Conservation (phyloP, 352 stramenopile genomes). For the Blastocystis sp. region DNA sequence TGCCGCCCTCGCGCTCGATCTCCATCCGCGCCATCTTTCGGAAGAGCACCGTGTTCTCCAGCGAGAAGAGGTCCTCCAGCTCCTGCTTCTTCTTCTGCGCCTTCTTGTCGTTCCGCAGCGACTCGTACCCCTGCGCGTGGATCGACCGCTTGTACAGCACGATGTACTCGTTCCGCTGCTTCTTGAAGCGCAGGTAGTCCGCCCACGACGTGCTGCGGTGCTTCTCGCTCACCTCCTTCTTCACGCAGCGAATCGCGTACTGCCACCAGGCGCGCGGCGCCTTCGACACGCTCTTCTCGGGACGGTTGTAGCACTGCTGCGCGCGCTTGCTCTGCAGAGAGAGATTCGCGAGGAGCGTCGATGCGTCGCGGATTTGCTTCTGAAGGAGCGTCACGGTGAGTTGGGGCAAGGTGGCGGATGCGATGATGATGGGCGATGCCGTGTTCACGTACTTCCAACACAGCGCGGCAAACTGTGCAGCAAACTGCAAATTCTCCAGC, state of each 20-base stretch:
- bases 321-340: slow-evolving; percentile 33
- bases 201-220: slow-evolving; percentile 4
- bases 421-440: slow-evolving; percentile 33
- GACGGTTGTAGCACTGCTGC: slow-evolving; percentile 23
- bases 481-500: slow-evolving; percentile 18
- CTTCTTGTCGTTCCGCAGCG: slow-evolving; percentile 59
- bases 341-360: slow-evolving; percentile 21
- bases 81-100: slow-evolving; percentile 60
- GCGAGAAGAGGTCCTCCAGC: slow-evolving; percentile 63
- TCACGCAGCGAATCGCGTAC: slow-evolving; percentile 52
- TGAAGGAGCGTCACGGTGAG: slow-evolving; percentile 28
- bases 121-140: neutral
- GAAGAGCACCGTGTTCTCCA: slow-evolving; percentile 72
- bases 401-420: neutral
- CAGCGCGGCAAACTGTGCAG: neutral
- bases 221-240: slow-evolving; percentile 49
- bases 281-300: slow-evolving; percentile 30
- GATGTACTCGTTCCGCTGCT: slow-evolving; percentile 70
- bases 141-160: slow-evolving; percentile 62
- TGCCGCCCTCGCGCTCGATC: neutral
- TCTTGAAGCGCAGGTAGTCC: slow-evolving; percentile 69
- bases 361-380: slow-evolving; percentile 46
- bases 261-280: slow-evolving; percentile 39
- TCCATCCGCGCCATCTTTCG: slow-evolving; percentile 70
- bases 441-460: slow-evolving; percentile 64